Percentiles rank a stretch among this genome's conserved stretches.
Conservation (phyloP, 2,329 filamentous ascomycete genomes). For the Chaetomium strumarium region DNA sequence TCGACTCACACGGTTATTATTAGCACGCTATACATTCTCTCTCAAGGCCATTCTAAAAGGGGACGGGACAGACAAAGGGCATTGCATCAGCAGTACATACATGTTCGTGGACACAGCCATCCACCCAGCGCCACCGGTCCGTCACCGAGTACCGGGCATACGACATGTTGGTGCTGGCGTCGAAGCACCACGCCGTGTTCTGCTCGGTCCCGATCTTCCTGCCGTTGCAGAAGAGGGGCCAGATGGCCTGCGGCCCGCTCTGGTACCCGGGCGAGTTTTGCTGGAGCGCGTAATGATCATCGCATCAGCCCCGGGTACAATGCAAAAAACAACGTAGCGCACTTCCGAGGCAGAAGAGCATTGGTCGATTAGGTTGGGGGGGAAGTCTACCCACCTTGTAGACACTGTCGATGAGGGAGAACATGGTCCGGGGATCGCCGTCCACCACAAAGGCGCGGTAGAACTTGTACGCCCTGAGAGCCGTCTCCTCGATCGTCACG, state of each 20-base stretch:
- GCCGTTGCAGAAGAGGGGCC: constrained; percentile 35
- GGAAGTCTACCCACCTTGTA: constrained; percentile 29
- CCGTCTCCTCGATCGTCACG: constrained; percentile 34
- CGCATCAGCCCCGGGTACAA: neutral
- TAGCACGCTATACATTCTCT: no score
- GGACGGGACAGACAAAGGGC: no score
- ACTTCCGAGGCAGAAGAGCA: no score
- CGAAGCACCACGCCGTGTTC: constrained; percentile 34
- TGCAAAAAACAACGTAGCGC: no score
- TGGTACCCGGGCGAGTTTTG: constrained; percentile 35
- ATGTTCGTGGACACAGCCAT: constrained; percentile 37
- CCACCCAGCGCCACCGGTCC: constrained; percentile 37
- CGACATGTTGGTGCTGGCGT: constrained; percentile 36
- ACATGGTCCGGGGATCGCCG: constrained; percentile 36
- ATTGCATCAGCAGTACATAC: constrained; percentile 29
- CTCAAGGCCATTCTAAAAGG: no score
- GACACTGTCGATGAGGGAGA: constrained; percentile 34
- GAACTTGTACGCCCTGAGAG: constrained; percentile 35
- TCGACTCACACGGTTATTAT: no score
- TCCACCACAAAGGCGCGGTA: constrained; percentile 38
- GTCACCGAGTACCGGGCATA: constrained; percentile 34
- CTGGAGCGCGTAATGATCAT: constrained; percentile 22
- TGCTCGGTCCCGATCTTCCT: constrained; percentile 31
- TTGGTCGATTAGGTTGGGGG: no score
- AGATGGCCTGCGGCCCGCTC: constrained; percentile 33